Evolutionary conservation across 805 yeast species (phyloP).

Genomic region (Candida multigemmis): DNA sequence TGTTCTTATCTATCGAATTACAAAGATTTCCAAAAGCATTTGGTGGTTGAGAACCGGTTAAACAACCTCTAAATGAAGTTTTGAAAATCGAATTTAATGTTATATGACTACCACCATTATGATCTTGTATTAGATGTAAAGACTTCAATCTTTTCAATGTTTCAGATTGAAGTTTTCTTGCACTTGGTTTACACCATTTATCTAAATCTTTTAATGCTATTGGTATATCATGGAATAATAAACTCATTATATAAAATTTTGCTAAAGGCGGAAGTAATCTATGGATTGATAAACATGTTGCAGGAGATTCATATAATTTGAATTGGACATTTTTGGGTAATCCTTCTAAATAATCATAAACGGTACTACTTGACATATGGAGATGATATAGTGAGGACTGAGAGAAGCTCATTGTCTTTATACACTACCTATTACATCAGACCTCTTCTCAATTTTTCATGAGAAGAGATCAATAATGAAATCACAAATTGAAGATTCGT

Average conservation of each 20-base stretch:
- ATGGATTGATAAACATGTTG: conserved; percentile 90
- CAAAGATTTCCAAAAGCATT: conserved; percentile 73
- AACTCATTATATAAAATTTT: conserved; percentile 77
- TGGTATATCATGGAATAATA: conserved; percentile 75
- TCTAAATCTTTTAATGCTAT: conserved; percentile 60
- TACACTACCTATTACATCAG: too few relatives aligned
- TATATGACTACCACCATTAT: conserved; percentile 33
- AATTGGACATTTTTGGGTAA: conserved; percentile 82
- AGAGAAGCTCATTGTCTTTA: neutral
- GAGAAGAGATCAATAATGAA: too few relatives aligned
- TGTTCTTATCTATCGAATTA: conserved; percentile 38
- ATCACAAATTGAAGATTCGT: conserved; percentile 51
- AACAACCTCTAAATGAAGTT: conserved; percentile 66
- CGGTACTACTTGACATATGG: conserved; percentile 38
- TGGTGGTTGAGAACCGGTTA: conserved; percentile 66
- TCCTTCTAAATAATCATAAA: conserved; percentile 83
- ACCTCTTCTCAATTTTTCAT: too few relatives aligned
- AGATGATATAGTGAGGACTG: neutral
- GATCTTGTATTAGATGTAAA: conserved; percentile 67
- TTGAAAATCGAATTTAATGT: conserved; percentile 68
- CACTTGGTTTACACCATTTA: conserved; percentile 61
- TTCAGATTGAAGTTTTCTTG: conserved; percentile 56
- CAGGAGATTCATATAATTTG: conserved; percentile 73
- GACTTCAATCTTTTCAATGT: conserved; percentile 70
- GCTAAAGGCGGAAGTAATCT: conserved; percentile 84